phyloP scores from a whole-genome alignment of 164 flowering plant species.

The Amborella trichopoda region DNA sequence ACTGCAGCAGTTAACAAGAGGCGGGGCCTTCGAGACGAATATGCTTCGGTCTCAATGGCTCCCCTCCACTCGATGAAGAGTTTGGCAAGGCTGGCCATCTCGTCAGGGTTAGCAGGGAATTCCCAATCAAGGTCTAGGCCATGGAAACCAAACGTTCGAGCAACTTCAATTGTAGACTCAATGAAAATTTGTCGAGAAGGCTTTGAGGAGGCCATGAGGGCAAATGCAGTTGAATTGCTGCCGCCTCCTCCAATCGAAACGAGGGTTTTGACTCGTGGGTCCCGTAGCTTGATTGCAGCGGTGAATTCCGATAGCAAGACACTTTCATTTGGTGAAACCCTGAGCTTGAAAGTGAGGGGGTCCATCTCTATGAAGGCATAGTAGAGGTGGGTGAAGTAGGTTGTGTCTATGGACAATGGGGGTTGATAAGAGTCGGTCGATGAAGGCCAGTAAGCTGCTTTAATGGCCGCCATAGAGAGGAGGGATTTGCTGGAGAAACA shows the following conservation, averaged over 20 bases:
- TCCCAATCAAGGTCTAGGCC: constrained; percentile 33
- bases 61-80: constrained; percentile 20
- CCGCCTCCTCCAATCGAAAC: constrained; percentile 31
- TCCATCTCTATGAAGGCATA: constrained; percentile 22
- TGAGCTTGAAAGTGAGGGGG: constrained; percentile 13
- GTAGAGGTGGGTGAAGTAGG: constrained; percentile 27
- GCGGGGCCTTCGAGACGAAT: constrained; percentile 1
- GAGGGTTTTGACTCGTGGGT: constrained; percentile 16
- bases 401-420: constrained; percentile 16
- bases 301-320: constrained; percentile 14
- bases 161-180: constrained; percentile 14
- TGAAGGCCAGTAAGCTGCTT: constrained; percentile 24
- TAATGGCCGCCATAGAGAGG: constrained; percentile 1
- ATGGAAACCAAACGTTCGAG: constrained; percentile 19
- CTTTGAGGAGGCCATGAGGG: constrained; percentile 13
- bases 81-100: constrained; percentile 19
- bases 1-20: constrained; percentile 22
- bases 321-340: constrained; percentile 10
- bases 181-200: constrained; percentile 17
- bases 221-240: constrained; percentile 3
- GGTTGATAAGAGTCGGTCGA: constrained; percentile 6
- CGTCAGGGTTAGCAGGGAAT: constrained; percentile 9
- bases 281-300: constrained; percentile 8
- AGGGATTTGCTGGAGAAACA: not conserved
- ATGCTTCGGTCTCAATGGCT: constrained; percentile 6